Evolutionary conservation across 345 rosid genomes (phyloP), one percentile per base, ranked within the genome.

Genomic region (Hypericum perforatum): DNA sequence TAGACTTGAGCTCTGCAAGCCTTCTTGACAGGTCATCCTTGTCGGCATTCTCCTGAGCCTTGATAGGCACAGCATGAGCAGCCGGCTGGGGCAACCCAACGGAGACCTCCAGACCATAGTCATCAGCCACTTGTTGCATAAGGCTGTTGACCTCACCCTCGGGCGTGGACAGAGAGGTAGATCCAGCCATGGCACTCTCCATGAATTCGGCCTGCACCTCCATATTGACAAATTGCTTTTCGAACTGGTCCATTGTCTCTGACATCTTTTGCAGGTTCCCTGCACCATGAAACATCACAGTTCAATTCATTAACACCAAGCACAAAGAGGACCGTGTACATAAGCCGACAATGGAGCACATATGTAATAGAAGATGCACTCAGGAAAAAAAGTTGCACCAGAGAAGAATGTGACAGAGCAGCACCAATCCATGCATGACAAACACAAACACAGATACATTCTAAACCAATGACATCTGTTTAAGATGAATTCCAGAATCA

Each of bases 101-200:
- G 16, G 98, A 92, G 51, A 92, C 96, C 77, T 92, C 90, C 67
- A 92, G 73, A 29, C 96, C 98, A 56, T 88, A 88, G 69, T 88
- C 82, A 73, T 92, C 98, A 37, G 98, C 98, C n/a, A 92, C 98
- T 51, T 92, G 98, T 59, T 92, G 98, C 98, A 92, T 92, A 77
- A 92, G 63, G 76, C 94, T 87, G 76, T 85, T 88, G 55, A 92
- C 98, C 63, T 92, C 98, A 16, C 96, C 98, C 69, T 92, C 98
- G 0, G 96, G 96, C 32, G 98, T 92, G 40, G 98, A 88, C 64
- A 92, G 74, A 0, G 98, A 88, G 49, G 96, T 88, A 7, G 98
- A 92, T 16, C 96, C 98, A 56, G 96, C 96, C 98, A 92, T 92
- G 13, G 96, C 79, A 11, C 74, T 85, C 89, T 92, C 96, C 98